phyloP scores from a whole-genome alignment of 805 yeast species.

The Cyberlindnera mississippiensis region DNA sequence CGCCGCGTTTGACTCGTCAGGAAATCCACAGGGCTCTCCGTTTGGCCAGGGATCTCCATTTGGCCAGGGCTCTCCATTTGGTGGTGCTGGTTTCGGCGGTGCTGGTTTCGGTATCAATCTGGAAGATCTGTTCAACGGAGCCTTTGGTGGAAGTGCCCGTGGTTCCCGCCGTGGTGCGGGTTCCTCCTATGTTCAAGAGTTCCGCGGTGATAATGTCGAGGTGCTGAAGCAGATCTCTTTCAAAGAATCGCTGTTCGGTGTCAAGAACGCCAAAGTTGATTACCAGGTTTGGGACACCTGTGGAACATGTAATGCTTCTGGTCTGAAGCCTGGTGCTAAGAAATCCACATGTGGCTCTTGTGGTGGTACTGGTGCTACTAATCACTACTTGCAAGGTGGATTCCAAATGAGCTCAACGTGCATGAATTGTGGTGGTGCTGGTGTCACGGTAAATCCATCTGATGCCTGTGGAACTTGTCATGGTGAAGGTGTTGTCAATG shows the following conservation, averaged over 20 bases:
- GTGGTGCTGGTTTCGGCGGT: constrained; percentile 27
- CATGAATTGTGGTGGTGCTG: constrained; percentile 81
- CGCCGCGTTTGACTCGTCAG: constrained; percentile 68
- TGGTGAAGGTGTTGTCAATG: constrained; percentile 81
- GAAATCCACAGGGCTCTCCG: constrained; percentile 44
- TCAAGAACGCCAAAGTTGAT: constrained; percentile 54
- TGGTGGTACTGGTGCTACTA: constrained; percentile 89
- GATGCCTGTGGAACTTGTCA: constrained; percentile 80
- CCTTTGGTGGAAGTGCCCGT: constrained; percentile 18
- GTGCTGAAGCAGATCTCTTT: constrained; percentile 69
- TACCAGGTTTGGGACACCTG: constrained; percentile 78
- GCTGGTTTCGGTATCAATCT: constrained; percentile 39
- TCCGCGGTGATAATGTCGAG: constrained; percentile 86
- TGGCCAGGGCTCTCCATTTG: constrained; percentile 43
- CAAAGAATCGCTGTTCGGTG: constrained; percentile 86
- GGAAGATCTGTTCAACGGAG: constrained; percentile 57
- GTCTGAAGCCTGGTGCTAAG: constrained; percentile 71
- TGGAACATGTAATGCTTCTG: constrained; percentile 76
- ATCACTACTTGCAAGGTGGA: constrained; percentile 84
- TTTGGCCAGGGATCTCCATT: constrained; percentile 48
- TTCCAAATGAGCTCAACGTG: constrained; percentile 97
- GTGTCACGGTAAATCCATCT: constrained; percentile 63
- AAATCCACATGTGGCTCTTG: constrained; percentile 81
- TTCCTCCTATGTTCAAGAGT: constrained; percentile 60
- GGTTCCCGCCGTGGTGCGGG: constrained; percentile 15